Evolutionary conservation across 768 basidiomycete species (phyloP).

Genomic region (Panaeolus cyanescens): DNA sequence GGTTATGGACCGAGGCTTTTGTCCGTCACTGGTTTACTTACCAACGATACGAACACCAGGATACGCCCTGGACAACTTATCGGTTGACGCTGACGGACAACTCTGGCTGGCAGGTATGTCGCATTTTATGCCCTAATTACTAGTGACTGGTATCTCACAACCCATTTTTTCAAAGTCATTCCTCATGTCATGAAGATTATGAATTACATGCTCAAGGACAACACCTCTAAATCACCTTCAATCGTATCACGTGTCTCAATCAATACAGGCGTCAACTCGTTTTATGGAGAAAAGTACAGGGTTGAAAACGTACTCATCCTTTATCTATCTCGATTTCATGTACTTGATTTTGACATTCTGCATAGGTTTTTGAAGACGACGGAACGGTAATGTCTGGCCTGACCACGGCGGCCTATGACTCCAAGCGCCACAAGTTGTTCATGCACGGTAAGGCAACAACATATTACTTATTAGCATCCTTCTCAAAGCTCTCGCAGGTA

Average conservation of each 20-base stretch:
- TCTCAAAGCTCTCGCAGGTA: conserved; percentile 20
- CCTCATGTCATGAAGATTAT: conserved; percentile 35
- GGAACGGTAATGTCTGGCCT: conserved; percentile 56
- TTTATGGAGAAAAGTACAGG: conserved; percentile 61
- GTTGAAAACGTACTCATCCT: conserved; percentile 50
- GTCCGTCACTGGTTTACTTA: neutral
- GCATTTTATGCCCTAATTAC: neutral
- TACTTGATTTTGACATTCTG: conserved; percentile 10
- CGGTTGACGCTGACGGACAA: conserved; percentile 58
- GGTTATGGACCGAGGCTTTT: conserved; percentile 1
- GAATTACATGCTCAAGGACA: conserved; percentile 42
- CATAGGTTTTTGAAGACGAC: conserved; percentile 68
- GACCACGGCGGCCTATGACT: conserved; percentile 61
- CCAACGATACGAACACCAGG: neutral
- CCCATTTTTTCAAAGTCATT: conserved; percentile 33
- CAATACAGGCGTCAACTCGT: conserved; percentile 51
- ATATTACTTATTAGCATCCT: neutral
- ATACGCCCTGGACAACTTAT: conserved; percentile 56
- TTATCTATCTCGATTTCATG: neutral
- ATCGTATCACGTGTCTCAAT: conserved; percentile 53
- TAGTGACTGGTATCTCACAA: neutral
- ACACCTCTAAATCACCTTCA: conserved; percentile 48
- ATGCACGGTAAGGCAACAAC: conserved; percentile 49
- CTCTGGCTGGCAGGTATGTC: conserved; percentile 63
- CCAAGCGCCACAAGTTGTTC: conserved; percentile 50